Evolutionary conservation across 2,329 filamentous ascomycete species (phyloP), one percentile per base, ranked within the genome.

Genomic region (Diaporthe sp.): DNA sequence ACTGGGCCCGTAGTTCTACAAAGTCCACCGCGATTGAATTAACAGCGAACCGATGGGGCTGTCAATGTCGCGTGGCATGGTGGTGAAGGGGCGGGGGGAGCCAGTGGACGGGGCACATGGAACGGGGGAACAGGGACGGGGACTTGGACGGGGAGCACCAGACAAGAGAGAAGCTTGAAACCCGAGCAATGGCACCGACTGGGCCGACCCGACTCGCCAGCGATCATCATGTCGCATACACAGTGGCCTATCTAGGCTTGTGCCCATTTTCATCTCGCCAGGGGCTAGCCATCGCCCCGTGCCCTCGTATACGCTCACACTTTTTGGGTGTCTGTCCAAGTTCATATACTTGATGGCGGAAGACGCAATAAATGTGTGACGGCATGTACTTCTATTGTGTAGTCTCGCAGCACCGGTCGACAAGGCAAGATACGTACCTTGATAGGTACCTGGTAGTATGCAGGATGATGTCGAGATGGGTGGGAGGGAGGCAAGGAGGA

Each of bases 161-260:
- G 57, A 62, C 57, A 31, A 25, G 46, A 73, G 58, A 34, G 15
- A 53, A 53, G 65, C 49, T 70, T 73, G 71, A 73, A 65, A 73
- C 71, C 71, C 71, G 46, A 65, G 13, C 25, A 46, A 31, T 65
- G 28, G 71, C 57, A 62, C 58, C 71, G 58, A 61, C 60, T 55
- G 60, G 71, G 71, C 71, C 71, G 71, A 73, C 57, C 71, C 60
- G 71, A 61, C 31, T 53, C 17, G 60, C 71, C 49, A 65, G 71
- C 71, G 58, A 73, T 65, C 57, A 28, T 55, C 31, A 65, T 51
- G 58, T 70, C 65, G 65, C 34, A n/a, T 70, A 53, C 62, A 44
- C 42, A 22, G 25, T 19, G 12, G 5, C 28, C n/a, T 10, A 42
- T 28, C 37, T 19, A 62, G 58, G 44, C 22, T n/a, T 39, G 37